Evolutionary conservation across 148 eudicot genomes (phyloP).

Genomic region (Chenopodium quinoa): DNA sequence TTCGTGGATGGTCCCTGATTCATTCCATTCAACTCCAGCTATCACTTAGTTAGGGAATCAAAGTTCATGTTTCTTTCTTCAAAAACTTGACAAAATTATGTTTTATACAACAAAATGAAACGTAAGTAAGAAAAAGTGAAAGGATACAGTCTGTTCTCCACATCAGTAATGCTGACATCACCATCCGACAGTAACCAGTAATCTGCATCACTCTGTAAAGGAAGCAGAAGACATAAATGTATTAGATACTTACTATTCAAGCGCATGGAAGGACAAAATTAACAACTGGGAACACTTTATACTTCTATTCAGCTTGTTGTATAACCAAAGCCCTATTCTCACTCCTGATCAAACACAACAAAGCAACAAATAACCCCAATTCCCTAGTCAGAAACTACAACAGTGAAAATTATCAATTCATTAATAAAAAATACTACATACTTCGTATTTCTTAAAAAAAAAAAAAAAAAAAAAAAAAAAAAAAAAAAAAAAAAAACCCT

Average conservation of each 20-base stretch:
- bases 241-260: too few relatives aligned
- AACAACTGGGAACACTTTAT: too few relatives aligned
- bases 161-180: constrained; percentile 85
- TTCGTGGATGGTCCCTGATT: constrained; percentile 48
- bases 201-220: constrained; percentile 81
- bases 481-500: background rate
- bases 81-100: background rate
- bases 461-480: background rate
- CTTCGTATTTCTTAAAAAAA: too few relatives aligned
- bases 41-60: constrained; percentile 41
- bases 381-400: background rate
- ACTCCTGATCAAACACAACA: constrained; percentile 29
- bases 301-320: constrained; percentile 14
- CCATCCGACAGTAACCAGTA: constrained; percentile 91
- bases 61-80: background rate
- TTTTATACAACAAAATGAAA: background rate
- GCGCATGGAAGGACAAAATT: too few relatives aligned
- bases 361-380: background rate
- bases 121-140: background rate
- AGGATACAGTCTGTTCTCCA: constrained; percentile 95
- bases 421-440: background rate
- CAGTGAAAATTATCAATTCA: background rate
- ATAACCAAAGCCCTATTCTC: constrained; percentile 23
- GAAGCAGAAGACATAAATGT: background rate
- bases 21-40: constrained; percentile 77